Conservation (phyloP, 1,284 basidiomycete genomes). For the Trichosporon sp. region DNA sequence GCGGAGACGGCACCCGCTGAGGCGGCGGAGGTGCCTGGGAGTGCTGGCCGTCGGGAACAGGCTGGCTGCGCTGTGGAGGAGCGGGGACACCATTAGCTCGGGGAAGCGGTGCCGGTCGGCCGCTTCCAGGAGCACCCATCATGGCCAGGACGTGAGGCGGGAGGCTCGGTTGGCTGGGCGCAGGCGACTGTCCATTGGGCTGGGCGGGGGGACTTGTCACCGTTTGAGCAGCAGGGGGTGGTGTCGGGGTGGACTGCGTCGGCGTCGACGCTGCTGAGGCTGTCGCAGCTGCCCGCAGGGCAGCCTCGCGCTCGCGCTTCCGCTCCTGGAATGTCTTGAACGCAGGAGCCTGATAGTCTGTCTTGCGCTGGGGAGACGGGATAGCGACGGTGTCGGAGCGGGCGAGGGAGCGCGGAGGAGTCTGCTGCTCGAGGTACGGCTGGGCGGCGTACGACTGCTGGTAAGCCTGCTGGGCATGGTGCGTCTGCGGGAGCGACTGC, state of each 20-base stretch:
- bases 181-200: neutral
- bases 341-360: constrained; percentile 38
- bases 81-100: constrained; percentile 4
- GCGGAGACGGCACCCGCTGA: constrained; percentile 31
- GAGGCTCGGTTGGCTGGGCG: neutral
- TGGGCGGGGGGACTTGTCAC: neutral
- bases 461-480: neutral
- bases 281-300: constrained; percentile 20
- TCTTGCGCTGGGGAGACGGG: constrained; percentile 2
- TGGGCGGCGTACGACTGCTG: constrained; percentile 2
- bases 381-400: neutral
- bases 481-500: neutral
- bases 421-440: neutral
- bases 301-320: constrained; percentile 38
- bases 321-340: constrained; percentile 48
- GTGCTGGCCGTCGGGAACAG: constrained; percentile 32
- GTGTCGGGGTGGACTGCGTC: constrained; percentile 26
- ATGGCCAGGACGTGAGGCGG: constrained; percentile 15
- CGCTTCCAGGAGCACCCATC: constrained; percentile 15
- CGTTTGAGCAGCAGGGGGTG: constrained; percentile 16
- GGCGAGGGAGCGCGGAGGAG: neutral
- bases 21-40: constrained; percentile 28
- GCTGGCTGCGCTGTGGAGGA: constrained; percentile 2
- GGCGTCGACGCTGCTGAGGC: constrained; percentile 1
- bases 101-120: neutral